Conservation (phyloP, 345 rosid species). For the Ailanthus altissimus region DNA sequence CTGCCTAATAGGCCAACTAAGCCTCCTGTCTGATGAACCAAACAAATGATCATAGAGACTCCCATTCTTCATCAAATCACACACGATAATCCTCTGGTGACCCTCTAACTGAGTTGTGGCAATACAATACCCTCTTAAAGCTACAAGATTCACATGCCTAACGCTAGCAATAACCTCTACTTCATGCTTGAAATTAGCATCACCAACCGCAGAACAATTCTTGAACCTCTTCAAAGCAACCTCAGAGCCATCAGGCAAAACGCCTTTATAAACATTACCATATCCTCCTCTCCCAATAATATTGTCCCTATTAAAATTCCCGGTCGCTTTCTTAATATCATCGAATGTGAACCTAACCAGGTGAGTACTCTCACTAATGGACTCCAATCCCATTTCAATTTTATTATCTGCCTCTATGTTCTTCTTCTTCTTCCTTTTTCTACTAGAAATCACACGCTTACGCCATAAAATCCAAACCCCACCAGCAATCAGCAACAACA, state of each 20-base stretch:
- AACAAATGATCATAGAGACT: conserved; percentile 82
- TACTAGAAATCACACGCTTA: conserved; percentile 30
- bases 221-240: conserved; percentile 95
- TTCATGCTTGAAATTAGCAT: conserved; percentile 67
- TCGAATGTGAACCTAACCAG: conserved; percentile 64
- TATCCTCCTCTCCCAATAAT: conserved; percentile 86
- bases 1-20: conserved; percentile 81
- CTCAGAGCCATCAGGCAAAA: conserved; percentile 61
- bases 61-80: conserved; percentile 82
- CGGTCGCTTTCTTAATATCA: conserved; percentile 75
- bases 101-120: conserved; percentile 81
- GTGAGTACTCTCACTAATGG: conserved; percentile 68
- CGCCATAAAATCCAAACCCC: conserved; percentile 51
- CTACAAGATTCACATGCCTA: conserved; percentile 81
- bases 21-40: conserved; percentile 47
- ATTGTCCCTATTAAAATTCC: conserved; percentile 66
- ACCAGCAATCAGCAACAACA: conserved; percentile 32
- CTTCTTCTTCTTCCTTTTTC: conserved; percentile 31
- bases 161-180: conserved; percentile 92
- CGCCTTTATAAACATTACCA: conserved; percentile 84
- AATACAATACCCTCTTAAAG: conserved; percentile 78
- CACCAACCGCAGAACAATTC: conserved; percentile 83
- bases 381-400: conserved; percentile 47
- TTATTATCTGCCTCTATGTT: conserved; percentile 25
- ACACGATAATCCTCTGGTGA: conserved; percentile 93